Evolutionary conservation across 1,284 basidiomycete species (phyloP), one percentile per base, ranked within the genome.

Genomic region (Acaromyces ingoldii): DNA sequence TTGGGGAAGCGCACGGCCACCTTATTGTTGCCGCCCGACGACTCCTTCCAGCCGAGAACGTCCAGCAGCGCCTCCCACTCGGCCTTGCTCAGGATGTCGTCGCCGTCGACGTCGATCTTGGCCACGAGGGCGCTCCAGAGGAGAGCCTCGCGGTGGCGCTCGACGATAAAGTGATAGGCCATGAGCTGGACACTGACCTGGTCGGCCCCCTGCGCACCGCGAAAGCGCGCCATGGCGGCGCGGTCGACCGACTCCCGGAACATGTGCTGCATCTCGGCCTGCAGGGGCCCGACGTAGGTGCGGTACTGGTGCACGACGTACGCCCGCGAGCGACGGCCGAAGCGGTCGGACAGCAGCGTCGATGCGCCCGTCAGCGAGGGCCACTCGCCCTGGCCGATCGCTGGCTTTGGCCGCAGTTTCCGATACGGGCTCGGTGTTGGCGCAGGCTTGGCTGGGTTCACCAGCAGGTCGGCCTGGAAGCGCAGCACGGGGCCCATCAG

Each of bases 111-210:
- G 37, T 70, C 67, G 21, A 61, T 17, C 29, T 30, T 53, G 1
- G 63, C 51, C 37, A 70, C 48, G 48, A 70, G 55, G 42, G 63
- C 68, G 41, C 48, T 57, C 68, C 68, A 70, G 11, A 70, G 55
- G 31, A 65, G n/a, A 4, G 68, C 68, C 45, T 70, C 66, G 3
- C 67, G 55, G 43, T 67, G 67, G 2, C 67, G 53, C 40, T 70
- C 67, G 13, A 70, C 43, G 4, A 63, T 55, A 41, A 55, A 59
- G 49, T 64, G 63, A 41, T 60, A 55, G 9, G 51, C 24, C 6
- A 68, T 38, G 26, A 63, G 64, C 21, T 63, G 61, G 1, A 57
- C 52, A 21, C 58, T 59, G 5, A 60, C 30, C 38, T 57, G 60
- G 31, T 55, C 49, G n/a, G 57, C 61, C 2, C 43, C 37, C n/a